Base-by-base conservation (phyloP, 768 basidiomycete genomes). In the Mycena galericulata region DNA sequence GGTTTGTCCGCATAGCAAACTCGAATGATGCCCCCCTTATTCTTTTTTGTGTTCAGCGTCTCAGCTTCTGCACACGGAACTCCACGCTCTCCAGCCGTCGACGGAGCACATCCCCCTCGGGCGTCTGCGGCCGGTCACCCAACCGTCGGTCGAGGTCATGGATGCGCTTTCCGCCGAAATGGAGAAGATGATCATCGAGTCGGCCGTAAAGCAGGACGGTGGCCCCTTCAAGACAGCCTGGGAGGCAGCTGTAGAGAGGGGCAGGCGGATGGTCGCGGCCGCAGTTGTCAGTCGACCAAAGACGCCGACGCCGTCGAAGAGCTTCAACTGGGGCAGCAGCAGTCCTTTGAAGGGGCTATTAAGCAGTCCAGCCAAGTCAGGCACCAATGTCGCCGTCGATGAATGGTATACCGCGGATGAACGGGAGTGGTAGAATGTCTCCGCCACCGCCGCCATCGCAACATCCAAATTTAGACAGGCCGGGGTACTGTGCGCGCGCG, bases 181-280 rank as follows among this genome's bases (percentile, higher is more conserved):
- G 84, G 87, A 90, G 76, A 82, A 88, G 43, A 82, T 92, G 73
- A 78, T 92, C 51, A 83, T 93, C 4, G 92, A 93, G 78, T 81
- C 81, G 34, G 87, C 85, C 72, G 78, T 94, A 43, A 87, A 84
- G 78, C 83, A 80, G 58, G 86, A 86, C 43, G 78, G 74, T 1
- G 90, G 88, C 17, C 90, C 89, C n/a, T 79, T 92, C 59, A 79
- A 79, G 72, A 85, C 77, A 40, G 85, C 82, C 12, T 90, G 88
- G 87, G 83, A 88, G 59, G 78, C 71, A 1, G 86, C 85, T 0
- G 70, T 87, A 50, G 45, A 63, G 69, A 50, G 53, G 40, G 65
- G 69, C 15, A 50, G 73, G 46, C 63, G 72, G 10, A 70, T 75
- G 1, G 56, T 56, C 20, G 36, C 47, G n/a, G 56, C 56, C 1